Evolutionary conservation across 1,284 basidiomycete genomes (phyloP).

Genomic region (Ustilago loliicola): DNA sequence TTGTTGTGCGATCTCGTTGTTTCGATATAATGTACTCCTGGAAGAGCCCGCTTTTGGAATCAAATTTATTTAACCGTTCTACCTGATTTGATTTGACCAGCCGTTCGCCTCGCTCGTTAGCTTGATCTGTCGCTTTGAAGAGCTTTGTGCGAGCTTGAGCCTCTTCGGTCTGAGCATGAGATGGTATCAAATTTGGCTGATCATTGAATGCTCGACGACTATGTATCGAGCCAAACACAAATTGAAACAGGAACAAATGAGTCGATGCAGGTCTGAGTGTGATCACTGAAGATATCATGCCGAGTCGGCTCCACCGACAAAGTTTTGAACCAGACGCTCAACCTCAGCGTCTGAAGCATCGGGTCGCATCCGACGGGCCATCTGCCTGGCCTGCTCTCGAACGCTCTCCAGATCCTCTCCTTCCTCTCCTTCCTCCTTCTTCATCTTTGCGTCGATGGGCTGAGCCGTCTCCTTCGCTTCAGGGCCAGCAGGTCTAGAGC

Average conservation of each 20-base stretch:
- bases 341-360: constrained; percentile 55
- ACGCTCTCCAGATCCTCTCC: constrained; percentile 31
- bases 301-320: constrained; percentile 27
- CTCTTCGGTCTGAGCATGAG: background rate
- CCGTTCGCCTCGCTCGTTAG: background rate
- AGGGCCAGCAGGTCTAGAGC: background rate
- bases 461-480: background rate
- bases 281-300: background rate
- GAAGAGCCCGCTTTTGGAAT: background rate
- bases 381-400: constrained; percentile 35
- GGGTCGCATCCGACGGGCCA: constrained; percentile 54
- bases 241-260: background rate
- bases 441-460: constrained; percentile 7
- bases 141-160: background rate
- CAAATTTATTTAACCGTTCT: background rate
- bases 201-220: background rate
- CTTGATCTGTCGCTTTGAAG: background rate
- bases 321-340: constrained; percentile 49
- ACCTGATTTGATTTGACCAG: background rate
- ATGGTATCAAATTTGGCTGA: background rate
- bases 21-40: background rate
- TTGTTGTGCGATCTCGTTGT: background rate
- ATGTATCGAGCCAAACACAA: background rate
- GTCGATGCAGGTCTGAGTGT: too few relatives aligned
- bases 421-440: constrained; percentile 24